Percentiles rank a stretch among this genome's conserved stretches.
phyloP scores from a whole-genome alignment of 2,329 filamentous ascomycete species.

The Thyridium curvatum region DNA sequence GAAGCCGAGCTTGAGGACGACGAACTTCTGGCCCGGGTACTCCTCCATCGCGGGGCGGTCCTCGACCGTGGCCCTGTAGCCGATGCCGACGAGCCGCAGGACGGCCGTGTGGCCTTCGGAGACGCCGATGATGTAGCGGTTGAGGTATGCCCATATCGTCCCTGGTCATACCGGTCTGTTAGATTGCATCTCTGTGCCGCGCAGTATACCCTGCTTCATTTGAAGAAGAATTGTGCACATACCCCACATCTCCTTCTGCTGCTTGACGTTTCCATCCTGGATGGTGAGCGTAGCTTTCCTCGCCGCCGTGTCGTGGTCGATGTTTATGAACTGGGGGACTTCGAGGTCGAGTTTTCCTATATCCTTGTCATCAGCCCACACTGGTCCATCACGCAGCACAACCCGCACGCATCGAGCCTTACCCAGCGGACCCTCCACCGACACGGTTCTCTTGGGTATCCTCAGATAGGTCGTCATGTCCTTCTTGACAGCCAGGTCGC shows the following conservation, averaged over 20 bases:
- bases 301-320: constrained; percentile 59
- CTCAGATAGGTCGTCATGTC: constrained; percentile 54
- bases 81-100: constrained; percentile 86
- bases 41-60: constrained; percentile 64
- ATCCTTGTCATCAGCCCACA: too few species aligned
- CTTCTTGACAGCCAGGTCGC: constrained; percentile 50
- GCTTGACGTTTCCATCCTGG: constrained; percentile 57
- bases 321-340: constrained; percentile 71
- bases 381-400: too few species aligned
- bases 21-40: constrained; percentile 79
- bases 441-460: constrained; percentile 60
- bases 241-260: constrained; percentile 98
- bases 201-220: too few species aligned
- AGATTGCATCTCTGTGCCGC: too few species aligned
- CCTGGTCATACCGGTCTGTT: constrained; percentile 41
- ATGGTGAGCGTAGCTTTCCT: constrained; percentile 65
- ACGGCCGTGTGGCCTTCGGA: constrained; percentile 95
- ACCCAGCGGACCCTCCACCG: constrained; percentile 78
- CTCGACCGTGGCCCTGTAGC: constrained; percentile 87
- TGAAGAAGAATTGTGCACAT: constrained; percentile 8
- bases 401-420: constrained; percentile 24
- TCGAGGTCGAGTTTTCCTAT: constrained; percentile 68
- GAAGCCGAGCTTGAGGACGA: constrained; percentile 92
- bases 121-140: constrained; percentile 87
- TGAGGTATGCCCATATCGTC: constrained; percentile 82